Evolutionary conservation across 768 basidiomycete species (phyloP), one percentile per base, ranked within the genome.

Genomic region (Mycena olivaceomarginata): DNA sequence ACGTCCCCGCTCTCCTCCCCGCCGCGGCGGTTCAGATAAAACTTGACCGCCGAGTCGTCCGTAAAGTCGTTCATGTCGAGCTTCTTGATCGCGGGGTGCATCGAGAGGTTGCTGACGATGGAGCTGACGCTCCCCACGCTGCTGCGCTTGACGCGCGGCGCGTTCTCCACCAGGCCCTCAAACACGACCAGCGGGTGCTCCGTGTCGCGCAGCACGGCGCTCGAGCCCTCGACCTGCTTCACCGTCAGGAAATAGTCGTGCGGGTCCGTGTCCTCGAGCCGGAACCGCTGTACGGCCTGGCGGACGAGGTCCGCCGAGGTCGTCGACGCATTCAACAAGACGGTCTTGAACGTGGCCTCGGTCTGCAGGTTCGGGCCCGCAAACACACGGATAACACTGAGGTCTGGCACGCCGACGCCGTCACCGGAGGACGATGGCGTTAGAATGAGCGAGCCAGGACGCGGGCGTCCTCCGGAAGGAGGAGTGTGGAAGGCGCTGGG

Each of bases 261-360:
- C 22, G 75, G 39, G 63, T 89, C 88, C 72, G 91, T 88, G 45
- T 90, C 87, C 62, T 92, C 93, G 7, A 99, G 87, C 43, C 96
- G 89, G 92, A 99, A 99, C 9, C 98, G 93, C 84, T 99, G 98
- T 71, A 97, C 94, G 8, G 98, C 96, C 87, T 99, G 98, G 72
- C 92, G 91, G 67, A 99, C 91, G 56, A 99, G 92, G 75, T 98
- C 98, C 0, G 89, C 86, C 0, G 96, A 92, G 0, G 94, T 95
- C 0, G 98, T 99, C 0, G 93, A 93, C 6, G 95, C 88, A 81
- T 98, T 99, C 72, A 99, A 91, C 20, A 99, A 86, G 1, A 98
- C 98, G 8, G 98, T 99, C 88, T 99, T 99, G 91, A 99, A 99
- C 7, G 98, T 98, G 2, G 97, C 97, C 81, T 99, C 98, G 0